These are phyloP conservation scores for Zymoseptoria tritici DNA, from an alignment of 2,329 filamentous ascomycete genomes.

Conservation along the genomic window DNA sequence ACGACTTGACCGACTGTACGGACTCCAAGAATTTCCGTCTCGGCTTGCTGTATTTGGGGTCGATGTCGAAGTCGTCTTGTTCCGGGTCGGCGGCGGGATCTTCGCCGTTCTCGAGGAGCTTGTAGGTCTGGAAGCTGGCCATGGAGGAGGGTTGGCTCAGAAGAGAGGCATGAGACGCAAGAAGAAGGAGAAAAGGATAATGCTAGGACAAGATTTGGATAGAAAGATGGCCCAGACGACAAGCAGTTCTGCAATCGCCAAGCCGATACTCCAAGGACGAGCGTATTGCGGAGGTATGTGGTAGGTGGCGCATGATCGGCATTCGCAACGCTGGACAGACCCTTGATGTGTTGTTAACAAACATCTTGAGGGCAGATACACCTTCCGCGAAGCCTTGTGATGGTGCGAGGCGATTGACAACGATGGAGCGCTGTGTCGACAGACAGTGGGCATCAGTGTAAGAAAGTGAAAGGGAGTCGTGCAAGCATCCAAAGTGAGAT, in stretches of 20 bases:
- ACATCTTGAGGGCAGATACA: not conserved
- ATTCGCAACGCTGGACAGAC: not conserved
- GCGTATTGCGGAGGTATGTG: not conserved
- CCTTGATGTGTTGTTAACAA: not conserved
- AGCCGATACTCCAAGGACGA: not conserved
- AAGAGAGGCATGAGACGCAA: not conserved
- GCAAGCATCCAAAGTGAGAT: no score
- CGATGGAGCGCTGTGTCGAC: no score
- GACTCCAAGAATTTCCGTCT: conserved; percentile 6
- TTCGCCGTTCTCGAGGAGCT: conserved; percentile 13
- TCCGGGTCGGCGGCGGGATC: conserved; percentile 3
- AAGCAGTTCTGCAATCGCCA: not conserved
- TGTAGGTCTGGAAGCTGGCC: conserved; percentile 14
- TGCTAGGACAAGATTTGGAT: not conserved
- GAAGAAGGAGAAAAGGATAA: not conserved
- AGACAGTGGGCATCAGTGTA: no score
- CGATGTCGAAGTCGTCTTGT: not conserved
- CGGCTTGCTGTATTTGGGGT: conserved; percentile 1
- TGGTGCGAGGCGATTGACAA: no score
- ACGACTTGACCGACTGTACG: conserved; percentile 5
- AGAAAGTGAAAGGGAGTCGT: no score
- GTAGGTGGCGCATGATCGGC: not conserved
- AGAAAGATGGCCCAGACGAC: not conserved
- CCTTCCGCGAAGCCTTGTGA: not conserved
- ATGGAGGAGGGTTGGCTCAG: conserved; percentile 5